Base-by-base conservation (phyloP, 2,329 filamentous ascomycete genomes). In the Penicillium sp. region DNA sequence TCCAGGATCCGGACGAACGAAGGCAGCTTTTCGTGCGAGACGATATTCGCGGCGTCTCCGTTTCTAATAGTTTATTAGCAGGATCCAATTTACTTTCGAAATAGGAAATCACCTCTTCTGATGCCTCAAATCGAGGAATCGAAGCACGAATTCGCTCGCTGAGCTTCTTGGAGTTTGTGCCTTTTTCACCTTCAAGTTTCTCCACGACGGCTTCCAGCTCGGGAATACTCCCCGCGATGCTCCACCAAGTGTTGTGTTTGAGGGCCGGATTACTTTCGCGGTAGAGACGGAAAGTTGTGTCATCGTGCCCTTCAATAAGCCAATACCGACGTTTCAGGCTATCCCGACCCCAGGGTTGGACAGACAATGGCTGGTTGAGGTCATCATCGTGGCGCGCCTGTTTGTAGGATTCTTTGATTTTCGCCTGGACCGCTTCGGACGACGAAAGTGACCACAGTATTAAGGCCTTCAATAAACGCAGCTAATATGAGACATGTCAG, bases 271-370 rank as follows among this genome's bases (percentile, higher is more conserved):
- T 95, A 75, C 90, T 93, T 75, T 99, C 94, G 50, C 94, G 84
- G 73, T 99, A 99, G 42, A 99, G 84, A 60, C 94, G 85, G 74
- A 99, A 99, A 59, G 89, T 84, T 4, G 93, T 97, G 73, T 99
- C 92, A 66, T 97, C 93, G 63, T 90, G 84, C 12, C 94, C 94
- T 75, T 99, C 94, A 59, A 99, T 84, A 45, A 99, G 80, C 78
- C 89, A 99, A 75, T 97, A 99, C 57, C 91, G 87, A 53, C 94
- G 87, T 78, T 94, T 96, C 66, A 96, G 87, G 61, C 89, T 90
- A 71, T 96, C 92, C 12, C 85, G 83, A 9, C 92, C 92, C 92
- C 92, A 97, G 5, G 91, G 86, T 70, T 96, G 91, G 43, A 96
- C 89, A 1, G 91, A 92, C 35, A 95, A 80, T 9, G 92, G 89